Evolutionary conservation across 306 rosid genomes (phyloP), one percentile per base, ranked within the genome.

Genomic region (Quercus engelmannii): DNA sequence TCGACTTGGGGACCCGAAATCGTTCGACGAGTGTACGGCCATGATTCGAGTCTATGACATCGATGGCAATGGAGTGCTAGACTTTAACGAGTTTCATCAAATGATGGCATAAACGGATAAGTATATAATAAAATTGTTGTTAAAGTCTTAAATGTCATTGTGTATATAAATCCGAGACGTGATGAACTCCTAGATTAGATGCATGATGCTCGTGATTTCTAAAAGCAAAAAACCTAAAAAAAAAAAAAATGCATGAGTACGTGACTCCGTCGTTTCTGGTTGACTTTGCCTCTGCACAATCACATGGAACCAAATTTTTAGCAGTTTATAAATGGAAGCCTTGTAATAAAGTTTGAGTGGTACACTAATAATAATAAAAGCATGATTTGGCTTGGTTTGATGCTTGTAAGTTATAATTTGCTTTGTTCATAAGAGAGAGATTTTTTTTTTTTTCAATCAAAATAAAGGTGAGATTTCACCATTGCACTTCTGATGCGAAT

Each of bases 21-120:
- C 97, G 0, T 74, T 84, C 56, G 89, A 90, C 1, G 94, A 92
- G 76, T 92, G 97, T 30, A 85, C 38, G 23, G 86, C 86, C 17
- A 92, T 92, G 97, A 90, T 92, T 68, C 79, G 41, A 35, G 91
- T 82, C 67, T 92, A 83, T 55, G 97, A 92, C 28, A 76, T 79
- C 0, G 97, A 92, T 65, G 93, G 88, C 4, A 87, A 92, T 14
- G 97, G 97, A 1, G 86, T 89, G 17, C 90, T 92, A 73, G 95
- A 92, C 83, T 92, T 78, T 81, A 74, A 85, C 5, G 97, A 92
- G 83, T 92, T 92, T 76, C 88, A 89, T 77, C 90, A 86, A 79
- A 92, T 92, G 97, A 92, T 92, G 97, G 79, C 88, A 41, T 41
- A 41, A 41, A 41, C 46, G 46, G 46, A 41, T 41, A 7, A 41